Conservation (phyloP, 2,329 filamentous ascomycete genomes). For the Ophiostoma quercus region DNA sequence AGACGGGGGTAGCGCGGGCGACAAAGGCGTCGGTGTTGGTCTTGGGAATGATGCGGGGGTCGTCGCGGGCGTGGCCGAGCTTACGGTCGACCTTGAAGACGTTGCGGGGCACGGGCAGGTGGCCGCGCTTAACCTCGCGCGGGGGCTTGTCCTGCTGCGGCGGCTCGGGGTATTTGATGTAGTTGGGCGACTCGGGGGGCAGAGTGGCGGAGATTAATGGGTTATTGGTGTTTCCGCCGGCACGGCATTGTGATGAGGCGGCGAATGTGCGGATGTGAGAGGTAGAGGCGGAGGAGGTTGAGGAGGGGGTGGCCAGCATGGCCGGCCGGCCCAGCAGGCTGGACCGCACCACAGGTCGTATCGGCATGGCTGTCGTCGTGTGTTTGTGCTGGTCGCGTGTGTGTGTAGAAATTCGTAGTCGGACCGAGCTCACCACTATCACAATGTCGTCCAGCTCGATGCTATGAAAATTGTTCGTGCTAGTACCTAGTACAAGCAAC, state of each 20-base stretch:
- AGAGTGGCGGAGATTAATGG: conserved; percentile 34
- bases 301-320: conserved; percentile 8
- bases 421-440: neutral
- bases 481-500: neutral
- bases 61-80: conserved; percentile 25
- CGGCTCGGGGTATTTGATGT: conserved; percentile 73
- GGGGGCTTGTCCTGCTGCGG: conserved; percentile 60
- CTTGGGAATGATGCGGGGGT: conserved; percentile 45
- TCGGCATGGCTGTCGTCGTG: conserved; percentile 23
- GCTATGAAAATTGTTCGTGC: conserved; percentile 23
- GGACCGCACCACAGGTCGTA: conserved; percentile 22
- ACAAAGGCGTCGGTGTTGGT: conserved; percentile 55
- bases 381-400: neutral
- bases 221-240: conserved; percentile 28
- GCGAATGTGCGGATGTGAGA: conserved; percentile 4
- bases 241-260: conserved; percentile 20
- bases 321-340: conserved; percentile 20
- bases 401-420: neutral
- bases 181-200: conserved; percentile 81
- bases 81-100: conserved; percentile 55
- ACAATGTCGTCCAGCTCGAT: conserved; percentile 12
- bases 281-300: neutral
- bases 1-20: conserved; percentile 51
- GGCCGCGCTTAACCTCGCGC: conserved; percentile 59
- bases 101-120: conserved; percentile 75